Percentiles rank a stretch among this genome's conserved stretches.
These are phyloP conservation scores for Viola pubescens DNA, from an alignment of 441 rosid genomes.

Conservation along the genomic window DNA sequence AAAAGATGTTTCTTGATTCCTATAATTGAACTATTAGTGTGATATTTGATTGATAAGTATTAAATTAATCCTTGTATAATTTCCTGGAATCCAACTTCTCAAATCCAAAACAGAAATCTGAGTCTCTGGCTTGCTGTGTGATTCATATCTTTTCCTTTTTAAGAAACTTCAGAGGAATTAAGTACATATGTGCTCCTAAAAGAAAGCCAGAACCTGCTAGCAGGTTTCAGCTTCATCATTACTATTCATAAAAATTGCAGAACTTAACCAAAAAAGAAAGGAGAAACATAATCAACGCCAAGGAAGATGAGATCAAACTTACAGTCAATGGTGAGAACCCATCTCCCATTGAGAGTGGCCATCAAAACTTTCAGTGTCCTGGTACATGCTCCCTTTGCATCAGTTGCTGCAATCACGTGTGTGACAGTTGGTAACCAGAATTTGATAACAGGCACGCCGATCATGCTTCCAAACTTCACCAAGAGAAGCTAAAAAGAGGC, in stretches of 20 bases:
- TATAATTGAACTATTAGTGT: background rate
- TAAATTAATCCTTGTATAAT: background rate
- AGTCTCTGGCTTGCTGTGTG: no score
- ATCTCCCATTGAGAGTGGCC: slow-evolving; percentile 72
- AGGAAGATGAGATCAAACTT: slow-evolving; percentile 22
- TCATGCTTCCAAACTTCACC: slow-evolving; percentile 44
- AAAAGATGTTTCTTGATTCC: background rate
- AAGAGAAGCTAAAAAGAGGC: slow-evolving; percentile 36
- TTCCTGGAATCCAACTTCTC: background rate
- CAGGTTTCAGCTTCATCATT: no score
- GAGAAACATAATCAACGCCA: background rate
- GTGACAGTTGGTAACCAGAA: slow-evolving; percentile 71
- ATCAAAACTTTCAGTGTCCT: slow-evolving; percentile 78
- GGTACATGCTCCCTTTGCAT: slow-evolving; percentile 60
- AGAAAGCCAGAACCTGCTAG: no score
- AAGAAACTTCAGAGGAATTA: no score
- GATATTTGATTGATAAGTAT: background rate
- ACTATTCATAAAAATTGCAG: no score
- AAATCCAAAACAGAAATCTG: background rate
- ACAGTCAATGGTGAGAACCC: slow-evolving; percentile 76
- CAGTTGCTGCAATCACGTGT: slow-evolving; percentile 75
- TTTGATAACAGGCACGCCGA: slow-evolving; percentile 53
- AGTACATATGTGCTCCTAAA: no score
- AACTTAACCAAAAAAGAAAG: no score
- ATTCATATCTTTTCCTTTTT: no score